A percentile compares a stretch with the other conserved stretches of the same genome.
Conservation (phyloP, 2,329 filamentous ascomycete genomes). For the Huntiella moniliformis region DNA sequence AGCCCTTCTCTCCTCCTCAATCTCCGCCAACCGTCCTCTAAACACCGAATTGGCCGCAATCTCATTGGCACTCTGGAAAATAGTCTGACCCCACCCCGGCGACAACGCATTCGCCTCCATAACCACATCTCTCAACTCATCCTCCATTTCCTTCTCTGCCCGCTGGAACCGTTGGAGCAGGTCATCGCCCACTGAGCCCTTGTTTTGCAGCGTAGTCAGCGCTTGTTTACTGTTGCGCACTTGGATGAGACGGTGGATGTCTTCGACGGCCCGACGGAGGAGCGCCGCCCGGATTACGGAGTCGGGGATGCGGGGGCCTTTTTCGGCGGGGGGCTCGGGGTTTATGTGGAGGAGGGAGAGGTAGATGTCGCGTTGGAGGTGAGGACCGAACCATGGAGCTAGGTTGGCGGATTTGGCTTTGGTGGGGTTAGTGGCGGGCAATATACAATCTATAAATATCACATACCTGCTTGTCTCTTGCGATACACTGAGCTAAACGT, state of each 20-base stretch:
- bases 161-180: conserved; percentile 81
- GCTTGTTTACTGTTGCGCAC: conserved; percentile 79
- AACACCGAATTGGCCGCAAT: conserved; percentile 72
- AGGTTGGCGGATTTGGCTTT: conserved; percentile 58
- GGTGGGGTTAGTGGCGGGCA: conserved; percentile 2
- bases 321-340: conserved; percentile 50
- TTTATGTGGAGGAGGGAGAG: conserved; percentile 73
- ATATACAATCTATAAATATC: conserved; percentile 12
- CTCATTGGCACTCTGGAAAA: conserved; percentile 96
- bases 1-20: conserved; percentile 48
- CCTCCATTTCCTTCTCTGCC: conserved; percentile 95
- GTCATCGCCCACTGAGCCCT: conserved; percentile 89
- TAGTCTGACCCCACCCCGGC: conserved; percentile 77
- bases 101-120: conserved; percentile 83
- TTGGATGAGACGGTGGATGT: conserved; percentile 80
- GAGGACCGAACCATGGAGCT: conserved; percentile 82
- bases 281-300: conserved; percentile 76
- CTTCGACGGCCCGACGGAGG: conserved; percentile 73
- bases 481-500: conserved; percentile 89
- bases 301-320: conserved; percentile 55
- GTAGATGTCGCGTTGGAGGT: conserved; percentile 88
- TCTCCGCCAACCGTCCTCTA: conserved; percentile 54
- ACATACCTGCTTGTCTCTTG: conserved; percentile 68
- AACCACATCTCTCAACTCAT: conserved; percentile 85
- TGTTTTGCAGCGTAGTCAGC: conserved; percentile 62